Percentiles rank a stretch among this genome's conserved stretches.
These are phyloP conservation scores for Solanum clarkiae DNA, from an alignment of 257 asterid genomes.

Conservation along the genomic window DNA sequence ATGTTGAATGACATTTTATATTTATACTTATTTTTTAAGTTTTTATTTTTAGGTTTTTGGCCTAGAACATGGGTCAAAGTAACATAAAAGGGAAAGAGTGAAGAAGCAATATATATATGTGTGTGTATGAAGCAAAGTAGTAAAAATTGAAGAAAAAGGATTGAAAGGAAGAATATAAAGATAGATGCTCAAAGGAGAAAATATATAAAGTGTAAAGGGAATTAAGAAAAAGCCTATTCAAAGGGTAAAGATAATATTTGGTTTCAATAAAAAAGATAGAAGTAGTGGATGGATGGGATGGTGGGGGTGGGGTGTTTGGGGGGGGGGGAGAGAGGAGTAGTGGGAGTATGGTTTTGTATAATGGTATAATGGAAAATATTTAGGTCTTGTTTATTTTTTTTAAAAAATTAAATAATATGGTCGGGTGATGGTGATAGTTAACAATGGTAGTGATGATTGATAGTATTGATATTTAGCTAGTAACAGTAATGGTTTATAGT, in stretches of 20 bases:
- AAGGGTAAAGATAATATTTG: neutral
- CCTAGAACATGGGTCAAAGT: neutral
- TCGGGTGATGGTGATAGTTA: neutral
- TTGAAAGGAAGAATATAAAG: neutral
- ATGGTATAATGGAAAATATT: neutral
- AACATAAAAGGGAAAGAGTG: neutral
- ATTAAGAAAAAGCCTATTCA: slow-evolving; percentile 1
- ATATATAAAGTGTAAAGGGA: slow-evolving; percentile 5
- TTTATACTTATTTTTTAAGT: neutral
- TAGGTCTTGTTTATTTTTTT: neutral
- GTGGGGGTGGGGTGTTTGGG: neutral
- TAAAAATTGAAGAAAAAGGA: neutral
- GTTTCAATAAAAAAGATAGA: neutral
- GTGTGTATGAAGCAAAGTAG: neutral
- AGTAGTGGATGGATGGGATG: neutral
- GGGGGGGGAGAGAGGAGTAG: neutral
- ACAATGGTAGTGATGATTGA: neutral
- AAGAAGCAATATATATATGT: neutral
- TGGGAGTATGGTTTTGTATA: neutral
- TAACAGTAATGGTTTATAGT: neutral
- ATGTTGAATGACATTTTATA: slow-evolving; percentile 38
- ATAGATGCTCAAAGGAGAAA: neutral
- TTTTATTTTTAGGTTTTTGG: neutral
- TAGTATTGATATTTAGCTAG: neutral
- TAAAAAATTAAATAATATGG: neutral